Evolutionary conservation across 225 moss, liverwort and hornwort species (phyloP).

Genomic region (Sphagnum tenellum): DNA sequence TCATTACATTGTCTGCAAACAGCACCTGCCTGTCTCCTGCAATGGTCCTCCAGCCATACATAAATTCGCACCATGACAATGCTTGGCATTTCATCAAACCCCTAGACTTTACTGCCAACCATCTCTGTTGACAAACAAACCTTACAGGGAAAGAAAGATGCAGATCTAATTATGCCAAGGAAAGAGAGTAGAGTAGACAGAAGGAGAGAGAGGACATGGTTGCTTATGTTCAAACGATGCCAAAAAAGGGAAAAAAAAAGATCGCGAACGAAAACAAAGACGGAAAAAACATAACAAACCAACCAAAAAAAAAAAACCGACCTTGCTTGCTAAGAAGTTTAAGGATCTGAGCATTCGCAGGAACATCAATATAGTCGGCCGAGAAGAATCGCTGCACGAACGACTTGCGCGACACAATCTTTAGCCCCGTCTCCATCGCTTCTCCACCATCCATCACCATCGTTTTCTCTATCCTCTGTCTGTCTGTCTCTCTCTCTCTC

Average conservation of each 20-base stretch:
- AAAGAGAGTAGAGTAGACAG: neutral
- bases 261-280: too few species aligned
- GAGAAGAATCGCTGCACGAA: constrained; percentile 69
- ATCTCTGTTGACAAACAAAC: neutral
- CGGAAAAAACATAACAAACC: too few species aligned
- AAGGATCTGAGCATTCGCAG: constrained; percentile 54
- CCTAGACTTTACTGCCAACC: too few species aligned
- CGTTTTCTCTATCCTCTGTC: neutral
- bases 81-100: too few species aligned
- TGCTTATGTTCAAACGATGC: neutral
- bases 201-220: neutral
- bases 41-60: neutral
- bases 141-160: neutral
- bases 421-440: constrained; percentile 58
- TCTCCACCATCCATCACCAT: constrained; percentile 6
- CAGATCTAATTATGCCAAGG: too few species aligned
- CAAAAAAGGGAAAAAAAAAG: neutral
- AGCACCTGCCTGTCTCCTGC: constrained; percentile 82
- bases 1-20: constrained; percentile 78
- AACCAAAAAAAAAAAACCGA: too few species aligned
- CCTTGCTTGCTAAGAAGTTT: constrained; percentile 90
- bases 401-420: constrained; percentile 47
- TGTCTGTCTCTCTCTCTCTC: too few species aligned
- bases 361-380: constrained; percentile 77
- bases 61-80: too few species aligned